Evolutionary conservation across 192 early-diverging fungal genomes (phyloP).

Genomic region (Spizellomyces sp.): DNA sequence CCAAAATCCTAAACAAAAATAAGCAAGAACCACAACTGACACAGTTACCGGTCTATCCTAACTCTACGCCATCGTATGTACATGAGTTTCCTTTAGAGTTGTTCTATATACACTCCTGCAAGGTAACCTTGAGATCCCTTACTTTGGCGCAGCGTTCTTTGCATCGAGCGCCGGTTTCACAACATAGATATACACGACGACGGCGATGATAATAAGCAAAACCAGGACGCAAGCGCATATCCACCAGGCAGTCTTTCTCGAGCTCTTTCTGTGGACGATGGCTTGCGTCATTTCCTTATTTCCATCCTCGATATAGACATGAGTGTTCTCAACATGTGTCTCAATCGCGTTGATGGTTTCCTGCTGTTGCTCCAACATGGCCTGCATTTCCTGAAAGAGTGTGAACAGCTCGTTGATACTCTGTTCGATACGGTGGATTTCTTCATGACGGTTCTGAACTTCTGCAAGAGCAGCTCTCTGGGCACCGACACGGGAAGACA

Average conservation of each 20-base stretch:
- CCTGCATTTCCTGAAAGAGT: slow-evolving; percentile 70
- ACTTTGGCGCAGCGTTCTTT: slow-evolving; percentile 2
- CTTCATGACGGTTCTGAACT: slow-evolving; percentile 65
- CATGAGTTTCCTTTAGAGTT: too few relatives aligned
- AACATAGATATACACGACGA: slow-evolving; percentile 26
- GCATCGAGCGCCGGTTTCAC: slow-evolving; percentile 8
- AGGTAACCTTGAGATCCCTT: too few relatives aligned
- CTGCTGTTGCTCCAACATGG: slow-evolving; percentile 57
- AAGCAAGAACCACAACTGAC: too few relatives aligned
- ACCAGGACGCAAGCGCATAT: slow-evolving; percentile 30
- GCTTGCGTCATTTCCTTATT: slow-evolving; percentile 54
- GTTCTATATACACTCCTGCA: too few relatives aligned
- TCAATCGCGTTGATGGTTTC: slow-evolving; percentile 55
- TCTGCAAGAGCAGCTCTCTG: slow-evolving; percentile 57
- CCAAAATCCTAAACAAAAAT: too few relatives aligned
- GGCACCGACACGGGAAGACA: slow-evolving; percentile 51
- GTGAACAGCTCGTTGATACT: slow-evolving; percentile 57
- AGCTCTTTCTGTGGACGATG: slow-evolving; percentile 41
- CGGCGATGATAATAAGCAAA: slow-evolving; percentile 25
- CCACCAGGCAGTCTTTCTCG: slow-evolving; percentile 53
- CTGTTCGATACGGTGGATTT: slow-evolving; percentile 58
- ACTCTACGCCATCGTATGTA: too few relatives aligned
- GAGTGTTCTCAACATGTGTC: slow-evolving; percentile 41
- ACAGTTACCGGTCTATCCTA: too few relatives aligned
- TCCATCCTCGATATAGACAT: slow-evolving; percentile 42